Conservation (phyloP, 345 rosid species). For the Leavenworthia alabamica region DNA sequence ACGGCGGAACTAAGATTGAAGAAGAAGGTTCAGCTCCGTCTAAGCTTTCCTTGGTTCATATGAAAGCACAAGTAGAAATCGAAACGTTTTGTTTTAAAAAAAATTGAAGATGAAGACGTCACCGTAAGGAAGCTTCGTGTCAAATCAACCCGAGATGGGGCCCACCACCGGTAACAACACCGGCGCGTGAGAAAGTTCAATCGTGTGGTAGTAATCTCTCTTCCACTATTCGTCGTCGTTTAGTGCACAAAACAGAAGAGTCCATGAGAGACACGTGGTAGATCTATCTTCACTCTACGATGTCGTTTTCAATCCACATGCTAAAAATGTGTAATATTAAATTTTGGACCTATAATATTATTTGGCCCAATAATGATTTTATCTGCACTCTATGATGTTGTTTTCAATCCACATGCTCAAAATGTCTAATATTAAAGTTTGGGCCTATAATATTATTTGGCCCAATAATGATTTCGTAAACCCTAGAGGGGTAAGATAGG, state of each 20-base stretch:
- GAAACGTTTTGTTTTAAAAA: constrained; percentile 10
- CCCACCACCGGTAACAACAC: constrained; percentile 6
- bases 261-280: background rate
- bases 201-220: constrained; percentile 5
- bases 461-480: too few relatives aligned
- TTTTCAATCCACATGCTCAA: too few relatives aligned
- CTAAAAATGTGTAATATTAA: background rate
- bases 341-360: background rate
- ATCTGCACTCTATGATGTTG: too few relatives aligned
- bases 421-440: too few relatives aligned
- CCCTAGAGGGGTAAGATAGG: too few relatives aligned
- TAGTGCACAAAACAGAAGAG: too few relatives aligned
- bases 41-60: constrained; percentile 14
- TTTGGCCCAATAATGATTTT: background rate
- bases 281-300: background rate
- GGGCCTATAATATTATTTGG: too few relatives aligned
- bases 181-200: constrained; percentile 24
- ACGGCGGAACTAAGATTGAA: background rate
- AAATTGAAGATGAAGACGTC: too few relatives aligned
- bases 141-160: constrained; percentile 8
- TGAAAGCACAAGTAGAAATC: background rate
- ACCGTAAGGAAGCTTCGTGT: constrained; percentile 18
- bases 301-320: background rate
- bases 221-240: background rate
- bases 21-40: background rate